Conservation (phyloP, 768 basidiomycete species). For the Calocera cornea region DNA sequence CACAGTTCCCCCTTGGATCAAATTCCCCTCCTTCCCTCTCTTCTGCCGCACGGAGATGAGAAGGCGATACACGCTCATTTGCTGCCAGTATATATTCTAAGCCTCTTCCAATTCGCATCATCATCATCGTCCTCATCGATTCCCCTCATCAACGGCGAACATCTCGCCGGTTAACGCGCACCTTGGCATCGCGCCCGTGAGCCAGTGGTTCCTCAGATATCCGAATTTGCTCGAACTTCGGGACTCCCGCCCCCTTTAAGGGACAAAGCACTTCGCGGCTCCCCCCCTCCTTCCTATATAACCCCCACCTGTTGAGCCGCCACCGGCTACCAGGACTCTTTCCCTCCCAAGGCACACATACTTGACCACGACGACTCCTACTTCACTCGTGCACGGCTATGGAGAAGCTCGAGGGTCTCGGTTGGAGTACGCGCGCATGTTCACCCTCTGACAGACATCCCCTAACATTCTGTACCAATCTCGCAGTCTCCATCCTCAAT, state of each 20-base stretch:
- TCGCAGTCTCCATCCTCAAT: neutral
- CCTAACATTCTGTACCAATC: neutral
- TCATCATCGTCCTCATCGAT: neutral
- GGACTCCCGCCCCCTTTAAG: neutral
- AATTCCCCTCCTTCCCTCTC: neutral
- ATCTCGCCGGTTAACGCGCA: neutral
- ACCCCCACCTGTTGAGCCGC: neutral
- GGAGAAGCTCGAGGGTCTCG: conserved; percentile 4
- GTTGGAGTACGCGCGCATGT: neutral
- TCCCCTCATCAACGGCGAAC: neutral
- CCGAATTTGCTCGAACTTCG: conserved; percentile 1
- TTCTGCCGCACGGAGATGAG: conserved; percentile 3
- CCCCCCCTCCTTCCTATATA: neutral
- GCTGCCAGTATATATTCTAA: neutral
- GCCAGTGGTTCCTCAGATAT: neutral
- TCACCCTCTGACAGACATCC: neutral
- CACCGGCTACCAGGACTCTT: too few species aligned
- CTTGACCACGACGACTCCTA: neutral
- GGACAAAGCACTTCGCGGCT: neutral
- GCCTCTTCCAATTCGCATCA: neutral
- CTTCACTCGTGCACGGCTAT: neutral
- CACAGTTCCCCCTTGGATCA: neutral
- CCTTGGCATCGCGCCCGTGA: neutral
- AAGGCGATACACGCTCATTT: neutral
- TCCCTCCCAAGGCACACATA: neutral